Base-by-base conservation (phyloP, 1,284 basidiomycete species). In the Blastosporella zonata region DNA sequence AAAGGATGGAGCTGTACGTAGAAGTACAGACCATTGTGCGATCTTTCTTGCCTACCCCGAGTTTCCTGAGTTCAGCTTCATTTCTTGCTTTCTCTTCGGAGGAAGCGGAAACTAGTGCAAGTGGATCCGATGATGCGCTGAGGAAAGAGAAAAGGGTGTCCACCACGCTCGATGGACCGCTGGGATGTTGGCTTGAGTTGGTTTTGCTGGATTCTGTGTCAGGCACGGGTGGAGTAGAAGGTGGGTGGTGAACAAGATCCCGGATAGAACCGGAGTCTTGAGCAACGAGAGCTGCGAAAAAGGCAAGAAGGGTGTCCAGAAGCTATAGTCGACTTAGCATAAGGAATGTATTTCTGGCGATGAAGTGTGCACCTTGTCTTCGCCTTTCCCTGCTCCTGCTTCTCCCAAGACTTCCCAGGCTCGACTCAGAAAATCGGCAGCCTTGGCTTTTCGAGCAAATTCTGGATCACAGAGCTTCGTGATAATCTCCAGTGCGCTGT, bases 391-490 rank as follows among this genome's bases (percentile, higher is more conserved):
- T 18, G 73, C 82, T 2, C 81, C 82, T 2, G 81, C 78, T 12
- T 67, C 69, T 22, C 72, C 62, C 33, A 90, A 70, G 3, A 79
- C 72, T 44, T 82, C 78, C 84, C 85, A 90, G 3, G 84, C 79
- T 22, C 75, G 76, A 10, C 68, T 63, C 21, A 82, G 71, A 50
- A 90, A 87, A 57, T 90, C 87, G 0, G 85, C 79, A 0, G 84
- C 81, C 55, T 82, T 84, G 4, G 87, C 86, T 59, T 82, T 83
- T 3, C 85, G 78, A 17, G 79, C 71, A 58, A 91, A 91, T n/a
- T 87, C 85, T 1, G 65, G 50, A 55, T 87, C 82, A 50, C 82
- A 85, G 7, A 91, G 67, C 59, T 89, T 88, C 9, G 72, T 79
- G 2, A 83, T 75, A 21, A 91, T 79, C 61, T 91, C 87, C 20